Conservation (phyloP, 352 stramenopile genomes). For the Halophytophthora polymorphica region DNA sequence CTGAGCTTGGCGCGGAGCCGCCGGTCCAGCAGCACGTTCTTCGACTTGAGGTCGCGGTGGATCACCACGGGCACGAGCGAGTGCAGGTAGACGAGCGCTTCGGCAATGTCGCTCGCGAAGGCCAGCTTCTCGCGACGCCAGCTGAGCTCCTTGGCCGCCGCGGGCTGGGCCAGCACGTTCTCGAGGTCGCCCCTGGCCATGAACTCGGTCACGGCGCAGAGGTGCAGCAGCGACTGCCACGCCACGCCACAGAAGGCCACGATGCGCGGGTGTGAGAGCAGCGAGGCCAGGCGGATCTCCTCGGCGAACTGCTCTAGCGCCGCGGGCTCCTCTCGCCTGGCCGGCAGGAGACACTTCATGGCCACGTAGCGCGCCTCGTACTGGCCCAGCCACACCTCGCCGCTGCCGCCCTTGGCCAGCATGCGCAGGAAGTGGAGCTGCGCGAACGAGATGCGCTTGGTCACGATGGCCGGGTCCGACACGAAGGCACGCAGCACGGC, state of each 20-base stretch:
- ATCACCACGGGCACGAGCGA: slow-evolving; percentile 64
- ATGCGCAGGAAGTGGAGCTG: slow-evolving; percentile 72
- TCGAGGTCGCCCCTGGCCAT: slow-evolving; percentile 75
- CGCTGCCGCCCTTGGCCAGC: slow-evolving; percentile 73
- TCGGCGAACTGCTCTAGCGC: slow-evolving; percentile 76
- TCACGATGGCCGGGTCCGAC: slow-evolving; percentile 63
- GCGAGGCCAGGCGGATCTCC: slow-evolving; percentile 76
- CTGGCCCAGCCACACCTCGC: slow-evolving; percentile 80
- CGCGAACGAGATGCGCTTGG: slow-evolving; percentile 69
- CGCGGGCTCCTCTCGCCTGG: slow-evolving; percentile 55
- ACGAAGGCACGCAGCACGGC: slow-evolving; percentile 55
- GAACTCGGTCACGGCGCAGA: slow-evolving; percentile 80
- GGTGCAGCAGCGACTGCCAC: slow-evolving; percentile 71
- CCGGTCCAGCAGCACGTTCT: slow-evolving; percentile 67
- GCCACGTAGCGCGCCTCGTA: slow-evolving; percentile 73
- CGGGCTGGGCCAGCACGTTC: slow-evolving; percentile 35
- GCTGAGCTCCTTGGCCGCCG: slow-evolving; percentile 38
- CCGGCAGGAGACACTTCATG: slow-evolving; percentile 72
- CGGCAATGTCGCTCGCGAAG: slow-evolving; percentile 59
- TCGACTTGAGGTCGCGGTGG: slow-evolving; percentile 73
- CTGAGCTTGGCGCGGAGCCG: slow-evolving; percentile 64
- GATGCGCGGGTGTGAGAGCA: slow-evolving; percentile 78
- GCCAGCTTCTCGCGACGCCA: slow-evolving; percentile 60
- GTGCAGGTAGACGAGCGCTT: slow-evolving; percentile 71
- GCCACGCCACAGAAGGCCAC: slow-evolving; percentile 78